Percentiles rank a stretch among this genome's conserved stretches.
Conservation (phyloP, 306 rosid species). For the Pachyrhizus erosus region DNA sequence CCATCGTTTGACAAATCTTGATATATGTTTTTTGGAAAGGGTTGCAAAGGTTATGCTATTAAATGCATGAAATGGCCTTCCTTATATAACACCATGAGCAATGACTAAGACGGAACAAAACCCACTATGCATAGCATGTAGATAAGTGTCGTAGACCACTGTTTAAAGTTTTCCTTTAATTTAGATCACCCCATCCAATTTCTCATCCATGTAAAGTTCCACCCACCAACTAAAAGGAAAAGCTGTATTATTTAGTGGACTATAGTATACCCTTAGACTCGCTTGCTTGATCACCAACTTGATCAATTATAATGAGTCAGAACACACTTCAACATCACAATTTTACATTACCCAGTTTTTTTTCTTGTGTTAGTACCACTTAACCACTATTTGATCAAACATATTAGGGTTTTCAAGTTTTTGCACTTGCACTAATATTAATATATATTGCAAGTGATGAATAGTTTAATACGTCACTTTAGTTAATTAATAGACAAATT, state of each 20-base stretch:
- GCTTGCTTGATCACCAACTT: neutral
- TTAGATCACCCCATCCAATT: conserved; percentile 9
- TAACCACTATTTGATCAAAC: neutral
- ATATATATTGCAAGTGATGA: neutral
- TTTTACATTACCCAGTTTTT: conserved; percentile 12
- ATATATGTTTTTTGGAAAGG: neutral
- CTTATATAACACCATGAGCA: conserved; percentile 32
- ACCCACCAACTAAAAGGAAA: conserved; percentile 11
- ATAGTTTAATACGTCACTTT: neutral
- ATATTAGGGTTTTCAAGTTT: neutral
- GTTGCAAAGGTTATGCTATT: neutral
- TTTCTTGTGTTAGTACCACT: neutral
- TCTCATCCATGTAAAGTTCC: conserved; percentile 27
- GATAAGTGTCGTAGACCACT: conserved; percentile 11
- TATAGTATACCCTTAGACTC: conserved; percentile 6
- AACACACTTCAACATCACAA: conserved; percentile 36
- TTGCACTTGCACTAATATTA: neutral
- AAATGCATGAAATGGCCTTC: neutral
- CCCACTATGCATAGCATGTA: conserved; percentile 34
- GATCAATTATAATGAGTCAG: conserved; percentile 39
- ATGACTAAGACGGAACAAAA: conserved; percentile 34
- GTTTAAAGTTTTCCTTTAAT: conserved; percentile 25
- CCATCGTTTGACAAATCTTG: conserved; percentile 9
- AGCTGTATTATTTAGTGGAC: conserved; percentile 32
- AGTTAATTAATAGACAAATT: neutral